Evolutionary conservation across 106 monocot genomes (phyloP), one percentile per base, ranked within the genome.

Genomic region (Agapanthus africanus): DNA sequence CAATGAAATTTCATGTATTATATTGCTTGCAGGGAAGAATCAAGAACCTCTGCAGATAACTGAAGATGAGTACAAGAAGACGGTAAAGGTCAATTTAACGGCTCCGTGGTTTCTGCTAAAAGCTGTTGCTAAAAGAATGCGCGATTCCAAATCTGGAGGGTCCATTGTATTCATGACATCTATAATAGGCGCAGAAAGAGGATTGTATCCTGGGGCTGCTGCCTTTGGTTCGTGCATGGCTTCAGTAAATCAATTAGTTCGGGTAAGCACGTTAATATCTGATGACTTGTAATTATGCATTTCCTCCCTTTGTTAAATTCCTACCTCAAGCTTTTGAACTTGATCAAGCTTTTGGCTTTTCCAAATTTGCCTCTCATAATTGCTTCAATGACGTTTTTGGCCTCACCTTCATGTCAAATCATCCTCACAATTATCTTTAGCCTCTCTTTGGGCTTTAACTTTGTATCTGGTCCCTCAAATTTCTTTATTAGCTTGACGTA

Each of bases 51-150:
- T 92, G 9, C 62, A 47, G 63, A 60, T 83, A 6, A 78, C 66
- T 44, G 91, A 97, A 71, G 63, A 80, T 22, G 89, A 91, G 61
- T 87, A 82, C 62, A 83, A 89, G 33, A 97, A 87, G 75, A 80
- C 74, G 0, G 59, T 91, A 14, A 88, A 82, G 74, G 51, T 87
- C n/a, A 91, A 97, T 78, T 33, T 82, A 23, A 84, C 80, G 81
- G 91, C 97, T 61, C 84, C 97, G 35, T 97, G 97, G 97, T 97
- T 82, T 89, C 69, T 97, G 40, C 47, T 87, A 41, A 88, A 92
- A 52, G 77, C 91, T 65, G 70, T 91, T 49, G 75, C 91, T 4
- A 88, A 82, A 70, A 73, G 86, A 75, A 82, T 97, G 84, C 75
- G 79, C 42, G 89, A 97, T 64, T 79, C 50, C 25, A 63, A 78